Conservation (phyloP, 805 yeast species). For the Pichia deserticola region DNA sequence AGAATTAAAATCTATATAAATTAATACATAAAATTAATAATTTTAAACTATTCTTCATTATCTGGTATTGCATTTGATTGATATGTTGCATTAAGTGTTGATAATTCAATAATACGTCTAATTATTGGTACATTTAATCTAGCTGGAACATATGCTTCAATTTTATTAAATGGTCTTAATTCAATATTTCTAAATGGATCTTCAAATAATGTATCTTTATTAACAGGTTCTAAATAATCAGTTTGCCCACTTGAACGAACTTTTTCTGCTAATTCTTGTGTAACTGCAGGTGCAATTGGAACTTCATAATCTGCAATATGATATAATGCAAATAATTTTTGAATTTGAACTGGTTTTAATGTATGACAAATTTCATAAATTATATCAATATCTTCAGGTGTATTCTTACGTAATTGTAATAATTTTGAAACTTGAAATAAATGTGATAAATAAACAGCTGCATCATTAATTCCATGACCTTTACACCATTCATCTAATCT, state of each 20-base stretch:
- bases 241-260: conserved; percentile 50
- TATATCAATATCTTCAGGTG: conserved; percentile 82
- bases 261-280: conserved; percentile 72
- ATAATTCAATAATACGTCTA: conserved; percentile 82
- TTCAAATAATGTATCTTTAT: conserved; percentile 67
- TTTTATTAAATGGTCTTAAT: conserved; percentile 69
- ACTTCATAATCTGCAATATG: conserved; percentile 90
- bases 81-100: conserved; percentile 72
- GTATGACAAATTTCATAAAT: conserved; percentile 93
- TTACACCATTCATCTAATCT: conserved; percentile 98
- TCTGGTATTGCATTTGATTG: conserved; percentile 35
- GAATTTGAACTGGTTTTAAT: conserved; percentile 91
- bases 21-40: background rate
- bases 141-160: conserved; percentile 90
- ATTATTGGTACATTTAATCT: conserved; percentile 86
- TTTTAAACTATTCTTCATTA: background rate
- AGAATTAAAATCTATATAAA: background rate
- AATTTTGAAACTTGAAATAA: conserved; percentile 89
- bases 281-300: conserved; percentile 77
- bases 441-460: conserved; percentile 75
- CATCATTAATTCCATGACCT: conserved; percentile 84
- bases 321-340: conserved; percentile 82
- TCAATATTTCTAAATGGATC: conserved; percentile 76
- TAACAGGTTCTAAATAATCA: conserved; percentile 64
- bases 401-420: conserved; percentile 83